phyloP scores from a whole-genome alignment of 2,329 filamentous ascomycete species.

The Blumeriella jaapii region DNA sequence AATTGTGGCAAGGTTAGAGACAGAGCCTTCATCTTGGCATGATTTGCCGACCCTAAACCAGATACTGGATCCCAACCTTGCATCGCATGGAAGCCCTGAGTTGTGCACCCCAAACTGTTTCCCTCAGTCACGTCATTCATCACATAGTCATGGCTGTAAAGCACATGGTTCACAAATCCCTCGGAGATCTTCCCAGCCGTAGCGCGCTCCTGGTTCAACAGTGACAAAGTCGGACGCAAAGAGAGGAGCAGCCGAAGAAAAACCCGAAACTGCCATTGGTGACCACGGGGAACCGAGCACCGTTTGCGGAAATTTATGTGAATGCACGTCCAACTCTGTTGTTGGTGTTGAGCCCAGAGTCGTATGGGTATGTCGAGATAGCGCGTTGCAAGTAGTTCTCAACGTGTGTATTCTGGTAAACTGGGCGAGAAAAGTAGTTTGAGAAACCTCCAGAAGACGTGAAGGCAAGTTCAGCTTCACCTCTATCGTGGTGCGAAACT shows the following conservation, averaged over 20 bases:
- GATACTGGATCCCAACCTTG: constrained; percentile 22
- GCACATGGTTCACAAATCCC: constrained; percentile 33
- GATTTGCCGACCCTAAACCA: constrained; percentile 21
- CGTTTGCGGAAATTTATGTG: constrained; percentile 44
- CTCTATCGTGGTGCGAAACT: constrained; percentile 14
- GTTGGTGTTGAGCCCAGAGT: constrained; percentile 24
- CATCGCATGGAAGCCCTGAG: constrained; percentile 29
- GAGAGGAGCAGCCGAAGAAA: constrained; percentile 15
- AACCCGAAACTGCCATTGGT: constrained; percentile 3
- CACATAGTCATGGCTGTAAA: constrained; percentile 23
- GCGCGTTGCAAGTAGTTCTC: constrained; percentile 30
- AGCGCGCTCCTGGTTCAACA: constrained; percentile 32
- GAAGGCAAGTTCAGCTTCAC: constrained; percentile 32
- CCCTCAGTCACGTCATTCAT: constrained; percentile 28
- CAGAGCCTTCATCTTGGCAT: constrained; percentile 19
- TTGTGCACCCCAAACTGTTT: constrained; percentile 22
- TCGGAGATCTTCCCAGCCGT: constrained; percentile 30
- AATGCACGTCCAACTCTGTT: constrained; percentile 39
- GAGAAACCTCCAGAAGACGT: constrained; percentile 38
- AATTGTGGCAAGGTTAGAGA: constrained; percentile 18
- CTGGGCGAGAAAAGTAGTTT: constrained; percentile 38
- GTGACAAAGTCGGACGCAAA: constrained; percentile 18
- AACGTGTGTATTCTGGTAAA: constrained; percentile 37
- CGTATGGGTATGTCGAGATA: constrained; percentile 16
- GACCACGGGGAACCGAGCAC: constrained; percentile 24